A percentile compares a stretch with the other conserved stretches of the same genome.
Evolutionary conservation across 257 asterid species (phyloP).

Genomic region (Solanum chilense): DNA sequence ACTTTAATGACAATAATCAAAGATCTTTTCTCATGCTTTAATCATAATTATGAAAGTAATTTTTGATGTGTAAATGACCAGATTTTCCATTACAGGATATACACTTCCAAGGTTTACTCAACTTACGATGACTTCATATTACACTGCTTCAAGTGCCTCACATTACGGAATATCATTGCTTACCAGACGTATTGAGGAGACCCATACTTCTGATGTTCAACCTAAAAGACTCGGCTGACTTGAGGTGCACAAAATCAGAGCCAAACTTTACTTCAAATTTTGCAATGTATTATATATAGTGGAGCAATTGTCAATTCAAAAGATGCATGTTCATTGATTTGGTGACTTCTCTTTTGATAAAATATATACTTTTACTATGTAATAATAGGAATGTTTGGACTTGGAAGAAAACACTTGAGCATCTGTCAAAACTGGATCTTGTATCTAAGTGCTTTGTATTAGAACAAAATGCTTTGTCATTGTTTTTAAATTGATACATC

Average conservation of each 20-base stretch:
- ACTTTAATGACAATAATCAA: neutral
- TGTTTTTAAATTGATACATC: neutral
- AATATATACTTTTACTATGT: neutral
- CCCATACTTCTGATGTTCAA: slow-evolving; percentile 22
- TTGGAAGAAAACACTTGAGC: neutral
- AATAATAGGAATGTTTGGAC: too few species aligned
- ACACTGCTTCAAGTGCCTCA: slow-evolving; percentile 76
- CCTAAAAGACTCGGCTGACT: neutral
- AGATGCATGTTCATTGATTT: neutral
- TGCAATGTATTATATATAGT: slow-evolving; percentile 10
- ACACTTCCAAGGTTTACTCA: slow-evolving; percentile 29
- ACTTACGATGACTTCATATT: slow-evolving; percentile 68
- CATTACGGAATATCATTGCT: slow-evolving; percentile 65
- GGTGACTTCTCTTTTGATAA: neutral
- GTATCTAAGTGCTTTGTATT: neutral
- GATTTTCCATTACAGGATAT: slow-evolving; percentile 34
- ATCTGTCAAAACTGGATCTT: neutral
- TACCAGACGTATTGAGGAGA: slow-evolving; percentile 59
- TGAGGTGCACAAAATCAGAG: slow-evolving; percentile 18
- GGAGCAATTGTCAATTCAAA: neutral
- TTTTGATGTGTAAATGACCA: neutral
- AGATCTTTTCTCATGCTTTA: neutral
- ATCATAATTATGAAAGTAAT: neutral
- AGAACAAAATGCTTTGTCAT: neutral
- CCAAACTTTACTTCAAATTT: slow-evolving; percentile 9